A percentile compares a stretch with the other conserved stretches of the same genome.
phyloP scores from a whole-genome alignment of 257 asterid genomes.

The Solanum tarijense region DNA sequence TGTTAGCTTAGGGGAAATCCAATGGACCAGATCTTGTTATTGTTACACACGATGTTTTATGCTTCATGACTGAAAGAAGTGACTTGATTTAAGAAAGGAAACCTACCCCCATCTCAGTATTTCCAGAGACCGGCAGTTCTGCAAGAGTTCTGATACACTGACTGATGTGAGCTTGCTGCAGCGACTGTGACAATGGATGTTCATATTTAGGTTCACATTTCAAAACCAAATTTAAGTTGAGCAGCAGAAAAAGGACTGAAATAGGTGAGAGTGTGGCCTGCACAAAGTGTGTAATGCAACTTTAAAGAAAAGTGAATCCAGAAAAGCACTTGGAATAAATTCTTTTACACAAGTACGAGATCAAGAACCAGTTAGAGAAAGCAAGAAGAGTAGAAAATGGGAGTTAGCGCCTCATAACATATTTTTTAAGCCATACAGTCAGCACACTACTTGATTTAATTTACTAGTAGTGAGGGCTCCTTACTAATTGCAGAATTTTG shows the following conservation, averaged over 20 bases:
- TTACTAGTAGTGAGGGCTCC: neutral
- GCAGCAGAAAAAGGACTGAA: neutral
- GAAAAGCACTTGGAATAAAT: neutral
- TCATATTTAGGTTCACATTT: neutral
- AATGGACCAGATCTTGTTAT: neutral
- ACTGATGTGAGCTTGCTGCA: constrained; percentile 58
- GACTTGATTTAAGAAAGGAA: constrained; percentile 2
- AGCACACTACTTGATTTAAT: neutral
- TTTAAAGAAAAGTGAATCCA: neutral
- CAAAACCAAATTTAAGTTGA: constrained; percentile 4
- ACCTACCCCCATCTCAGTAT: constrained; percentile 95
- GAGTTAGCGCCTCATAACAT: neutral
- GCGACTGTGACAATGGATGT: constrained; percentile 31
- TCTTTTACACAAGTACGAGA: neutral
- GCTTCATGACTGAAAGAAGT: neutral
- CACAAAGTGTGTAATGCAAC: neutral
- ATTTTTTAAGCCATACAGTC: neutral
- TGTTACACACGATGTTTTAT: neutral
- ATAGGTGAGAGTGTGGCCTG: neutral
- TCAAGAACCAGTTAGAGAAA: neutral
- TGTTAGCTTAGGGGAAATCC: neutral
- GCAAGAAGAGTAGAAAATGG: neutral
- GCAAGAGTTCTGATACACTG: constrained; percentile 72
- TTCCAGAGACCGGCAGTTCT: constrained; percentile 56
- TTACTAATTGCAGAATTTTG: neutral